phyloP scores from a whole-genome alignment of 257 asterid species.

The Orobanche coerulescens region DNA sequence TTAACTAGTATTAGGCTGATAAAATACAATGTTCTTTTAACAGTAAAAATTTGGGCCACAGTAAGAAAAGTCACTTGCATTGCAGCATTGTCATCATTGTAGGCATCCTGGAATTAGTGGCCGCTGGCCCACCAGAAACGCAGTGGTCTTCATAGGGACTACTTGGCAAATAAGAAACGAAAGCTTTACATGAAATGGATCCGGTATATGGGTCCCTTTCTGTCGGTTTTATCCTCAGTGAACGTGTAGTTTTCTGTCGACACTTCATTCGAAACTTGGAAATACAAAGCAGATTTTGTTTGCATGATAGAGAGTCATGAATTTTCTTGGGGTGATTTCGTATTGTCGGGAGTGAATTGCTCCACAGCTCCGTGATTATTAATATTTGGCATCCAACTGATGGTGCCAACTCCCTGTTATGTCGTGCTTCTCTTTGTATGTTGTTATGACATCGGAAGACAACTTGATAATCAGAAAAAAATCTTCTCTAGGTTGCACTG shows the following conservation, averaged over 20 bases:
- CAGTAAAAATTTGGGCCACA: not conserved
- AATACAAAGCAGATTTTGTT: not conserved
- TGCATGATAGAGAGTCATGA: not conserved
- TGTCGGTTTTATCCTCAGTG: not conserved
- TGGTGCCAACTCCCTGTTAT: not conserved
- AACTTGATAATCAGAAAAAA: not conserved
- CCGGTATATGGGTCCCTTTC: not conserved
- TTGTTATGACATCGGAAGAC: not conserved
- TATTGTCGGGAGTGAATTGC: not conserved
- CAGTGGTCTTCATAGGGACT: not conserved
- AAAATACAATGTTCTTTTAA: not conserved
- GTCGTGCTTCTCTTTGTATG: not conserved
- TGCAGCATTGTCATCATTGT: not conserved
- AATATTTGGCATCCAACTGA: not conserved
- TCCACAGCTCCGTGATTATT: not conserved
- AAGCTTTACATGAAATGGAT: not conserved
- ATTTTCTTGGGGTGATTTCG: not conserved
- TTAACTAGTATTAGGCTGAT: not conserved
- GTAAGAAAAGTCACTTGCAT: not conserved
- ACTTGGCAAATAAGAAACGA: not conserved
- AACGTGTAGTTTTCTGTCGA: not conserved
- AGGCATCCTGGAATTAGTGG: not conserved
- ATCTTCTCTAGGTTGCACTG: conserved; percentile 54
- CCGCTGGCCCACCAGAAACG: not conserved
- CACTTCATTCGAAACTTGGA: not conserved